These are phyloP conservation scores for Fulvia fulva DNA, from an alignment of 2,329 filamentous ascomycete genomes.

Conservation along the genomic window DNA sequence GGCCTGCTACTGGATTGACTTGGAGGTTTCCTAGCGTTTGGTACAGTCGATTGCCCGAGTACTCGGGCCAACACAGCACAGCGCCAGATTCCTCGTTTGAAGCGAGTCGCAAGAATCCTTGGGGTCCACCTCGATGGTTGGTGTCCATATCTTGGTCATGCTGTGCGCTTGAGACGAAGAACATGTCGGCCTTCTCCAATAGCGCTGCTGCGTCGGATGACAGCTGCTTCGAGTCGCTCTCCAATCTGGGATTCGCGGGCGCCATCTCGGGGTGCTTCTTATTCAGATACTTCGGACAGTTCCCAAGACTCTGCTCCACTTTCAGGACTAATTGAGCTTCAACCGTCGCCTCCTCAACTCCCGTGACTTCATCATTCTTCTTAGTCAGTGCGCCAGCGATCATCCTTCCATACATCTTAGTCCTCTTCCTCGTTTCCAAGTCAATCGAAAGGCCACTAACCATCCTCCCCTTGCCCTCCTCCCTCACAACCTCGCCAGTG, in stretches of 20 bases:
- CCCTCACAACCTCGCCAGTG: slow-evolving; percentile 43
- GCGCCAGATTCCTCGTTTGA: slow-evolving; percentile 48
- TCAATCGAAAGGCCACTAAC: slow-evolving; percentile 62
- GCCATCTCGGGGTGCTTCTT: slow-evolving; percentile 60
- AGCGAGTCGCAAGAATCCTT: slow-evolving; percentile 68
- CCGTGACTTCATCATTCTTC: slow-evolving; percentile 31
- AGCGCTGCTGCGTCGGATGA: slow-evolving; percentile 55
- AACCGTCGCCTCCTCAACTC: slow-evolving; percentile 25
- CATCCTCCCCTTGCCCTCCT: slow-evolving; percentile 46
- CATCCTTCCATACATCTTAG: slow-evolving; percentile 71
- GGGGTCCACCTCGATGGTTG: slow-evolving; percentile 72
- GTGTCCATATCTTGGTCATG: slow-evolving; percentile 69
- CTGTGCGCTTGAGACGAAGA: slow-evolving; percentile 71
- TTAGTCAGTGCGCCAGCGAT: slow-evolving; percentile 56
- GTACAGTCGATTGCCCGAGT: slow-evolving; percentile 78
- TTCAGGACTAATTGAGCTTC: slow-evolving; percentile 60
- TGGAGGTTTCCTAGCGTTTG: slow-evolving; percentile 77
- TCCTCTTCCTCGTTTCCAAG: slow-evolving; percentile 62
- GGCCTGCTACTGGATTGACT: slow-evolving; percentile 61
- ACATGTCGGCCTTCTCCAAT: slow-evolving; percentile 63
- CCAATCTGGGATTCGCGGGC: slow-evolving; percentile 50
- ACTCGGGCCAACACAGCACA: slow-evolving; percentile 73
- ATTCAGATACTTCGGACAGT: slow-evolving; percentile 86
- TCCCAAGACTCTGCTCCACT: slow-evolving; percentile 69
- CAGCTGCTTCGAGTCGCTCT: slow-evolving; percentile 49